Percentiles rank a stretch among this genome's conserved stretches.
phyloP scores from a whole-genome alignment of 202 grass and related monocot species.

The Panicum virgatum region DNA sequence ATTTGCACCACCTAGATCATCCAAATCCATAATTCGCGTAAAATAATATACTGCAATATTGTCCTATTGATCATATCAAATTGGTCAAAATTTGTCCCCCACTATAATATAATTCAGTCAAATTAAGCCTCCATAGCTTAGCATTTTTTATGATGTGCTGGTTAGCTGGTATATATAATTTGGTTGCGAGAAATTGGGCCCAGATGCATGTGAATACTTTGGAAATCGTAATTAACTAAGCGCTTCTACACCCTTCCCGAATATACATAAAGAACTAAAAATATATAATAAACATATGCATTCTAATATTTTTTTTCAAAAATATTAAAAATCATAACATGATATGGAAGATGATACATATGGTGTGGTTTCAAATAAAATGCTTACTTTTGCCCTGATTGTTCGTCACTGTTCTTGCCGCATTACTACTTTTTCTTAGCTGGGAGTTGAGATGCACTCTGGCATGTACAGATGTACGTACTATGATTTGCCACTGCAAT shows the following conservation, averaged over 20 bases:
- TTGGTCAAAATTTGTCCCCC: conserved; percentile 36
- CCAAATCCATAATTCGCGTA: conserved; percentile 28
- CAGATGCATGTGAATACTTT: conserved; percentile 41
- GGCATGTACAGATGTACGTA: background rate
- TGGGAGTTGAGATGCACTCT: background rate
- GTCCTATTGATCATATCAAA: conserved; percentile 37
- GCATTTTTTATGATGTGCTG: background rate
- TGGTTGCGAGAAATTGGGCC: conserved; percentile 21
- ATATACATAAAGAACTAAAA: background rate
- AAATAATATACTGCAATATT: conserved; percentile 32
- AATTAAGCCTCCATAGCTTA: conserved; percentile 37
- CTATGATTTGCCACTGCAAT: background rate
- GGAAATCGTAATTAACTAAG: conserved; percentile 22
- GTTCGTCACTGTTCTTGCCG: background rate
- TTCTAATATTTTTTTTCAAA: background rate
- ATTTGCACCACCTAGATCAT: conserved; percentile 26
- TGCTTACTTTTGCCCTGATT: background rate
- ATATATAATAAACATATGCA: background rate
- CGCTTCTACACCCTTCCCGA: conserved; percentile 45
- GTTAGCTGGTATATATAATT: conserved; percentile 13
- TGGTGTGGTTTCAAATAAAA: background rate
- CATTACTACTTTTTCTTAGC: background rate
- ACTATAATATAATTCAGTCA: conserved; percentile 39
- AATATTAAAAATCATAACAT: background rate
- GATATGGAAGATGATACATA: background rate